A percentile compares a stretch with the other conserved stretches of the same genome.
phyloP scores from a whole-genome alignment of 495 filamentous ascomycete species.

The Aspergillus diversus region DNA sequence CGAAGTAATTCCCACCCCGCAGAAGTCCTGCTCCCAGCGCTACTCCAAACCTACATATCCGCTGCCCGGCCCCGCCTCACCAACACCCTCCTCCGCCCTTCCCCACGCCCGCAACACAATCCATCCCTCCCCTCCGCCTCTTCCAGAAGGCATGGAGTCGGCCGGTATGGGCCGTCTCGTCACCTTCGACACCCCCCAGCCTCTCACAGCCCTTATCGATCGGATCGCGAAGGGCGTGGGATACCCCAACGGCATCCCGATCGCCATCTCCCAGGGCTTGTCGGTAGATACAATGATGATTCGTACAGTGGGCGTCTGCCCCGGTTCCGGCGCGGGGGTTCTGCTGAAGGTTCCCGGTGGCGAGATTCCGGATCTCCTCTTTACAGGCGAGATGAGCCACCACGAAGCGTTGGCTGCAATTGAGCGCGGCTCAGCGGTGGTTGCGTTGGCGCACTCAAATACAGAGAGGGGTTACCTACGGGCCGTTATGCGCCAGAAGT shows the following conservation, averaged over 20 bases:
- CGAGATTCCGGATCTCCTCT: conserved; percentile 69
- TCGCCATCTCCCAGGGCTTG: conserved; percentile 66
- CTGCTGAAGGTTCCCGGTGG: conserved; percentile 61
- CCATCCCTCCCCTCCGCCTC: conserved; percentile 46
- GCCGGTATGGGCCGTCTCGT: conserved; percentile 81
- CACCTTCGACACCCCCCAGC: conserved; percentile 59
- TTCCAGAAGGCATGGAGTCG: conserved; percentile 60
- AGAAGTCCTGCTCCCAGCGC: conserved; percentile 28
- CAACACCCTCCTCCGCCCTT: conserved; percentile 26
- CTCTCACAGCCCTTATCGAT: conserved; percentile 64
- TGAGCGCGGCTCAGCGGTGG: conserved; percentile 83
- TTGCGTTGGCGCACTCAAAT: conserved; percentile 89
- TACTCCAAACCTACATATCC: conserved; percentile 52
- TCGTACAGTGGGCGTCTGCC: conserved; percentile 70
- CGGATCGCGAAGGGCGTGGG: conserved; percentile 61
- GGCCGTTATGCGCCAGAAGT: conserved; percentile 66
- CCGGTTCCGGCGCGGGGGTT: conserved; percentile 78
- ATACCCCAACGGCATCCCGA: conserved; percentile 65
- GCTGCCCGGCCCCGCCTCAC: conserved; percentile 28
- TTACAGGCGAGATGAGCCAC: conserved; percentile 93
- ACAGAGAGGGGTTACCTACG: conserved; percentile 81
- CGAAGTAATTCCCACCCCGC: conserved; percentile 12
- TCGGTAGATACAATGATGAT: conserved; percentile 59
- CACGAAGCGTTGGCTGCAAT: conserved; percentile 86
- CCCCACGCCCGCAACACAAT: conserved; percentile 58